Conservation (phyloP, 2,329 filamentous ascomycete genomes). For the Akanthomyces lecanii region DNA sequence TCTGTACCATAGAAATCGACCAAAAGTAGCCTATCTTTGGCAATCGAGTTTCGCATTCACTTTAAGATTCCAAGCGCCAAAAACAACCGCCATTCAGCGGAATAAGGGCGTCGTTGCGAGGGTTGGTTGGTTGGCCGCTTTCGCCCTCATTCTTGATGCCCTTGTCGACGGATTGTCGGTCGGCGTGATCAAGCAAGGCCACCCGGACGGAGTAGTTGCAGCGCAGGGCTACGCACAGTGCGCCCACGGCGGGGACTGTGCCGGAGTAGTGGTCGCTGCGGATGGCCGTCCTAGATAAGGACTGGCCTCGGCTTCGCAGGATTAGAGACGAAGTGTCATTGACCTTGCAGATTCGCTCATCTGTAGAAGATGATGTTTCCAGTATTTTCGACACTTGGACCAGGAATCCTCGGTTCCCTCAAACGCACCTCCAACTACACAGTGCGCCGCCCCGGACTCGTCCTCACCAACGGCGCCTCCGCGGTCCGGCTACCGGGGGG, state of each 20-base stretch:
- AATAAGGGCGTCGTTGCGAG: conserved; percentile 1
- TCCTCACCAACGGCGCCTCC: conserved; percentile 2
- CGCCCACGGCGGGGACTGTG: neutral
- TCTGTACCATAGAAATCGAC: conserved; percentile 15
- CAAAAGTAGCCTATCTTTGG: conserved; percentile 19
- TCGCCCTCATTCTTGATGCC: neutral
- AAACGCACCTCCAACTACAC: neutral
- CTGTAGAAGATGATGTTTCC: too few species aligned
- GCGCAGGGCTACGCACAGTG: neutral
- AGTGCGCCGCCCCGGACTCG: neutral
- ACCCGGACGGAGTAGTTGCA: conserved; percentile 1
- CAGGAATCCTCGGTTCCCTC: neutral
- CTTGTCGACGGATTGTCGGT: neutral
- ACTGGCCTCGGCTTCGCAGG: neutral
- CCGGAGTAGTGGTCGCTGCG: conserved; percentile 2
- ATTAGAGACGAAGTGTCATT: too few species aligned
- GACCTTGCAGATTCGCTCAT: too few species aligned
- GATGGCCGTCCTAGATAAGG: neutral
- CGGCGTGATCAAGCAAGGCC: neutral
- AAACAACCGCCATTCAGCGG: conserved; percentile 15
- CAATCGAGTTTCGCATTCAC: conserved; percentile 14
- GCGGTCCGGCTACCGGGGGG: conserved; percentile 12
- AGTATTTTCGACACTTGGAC: neutral
- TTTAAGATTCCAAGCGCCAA: conserved; percentile 19
- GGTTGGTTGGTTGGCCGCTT: conserved; percentile 1